phyloP scores from a whole-genome alignment of 208 protist species.

The Angomonas desouzai region DNA sequence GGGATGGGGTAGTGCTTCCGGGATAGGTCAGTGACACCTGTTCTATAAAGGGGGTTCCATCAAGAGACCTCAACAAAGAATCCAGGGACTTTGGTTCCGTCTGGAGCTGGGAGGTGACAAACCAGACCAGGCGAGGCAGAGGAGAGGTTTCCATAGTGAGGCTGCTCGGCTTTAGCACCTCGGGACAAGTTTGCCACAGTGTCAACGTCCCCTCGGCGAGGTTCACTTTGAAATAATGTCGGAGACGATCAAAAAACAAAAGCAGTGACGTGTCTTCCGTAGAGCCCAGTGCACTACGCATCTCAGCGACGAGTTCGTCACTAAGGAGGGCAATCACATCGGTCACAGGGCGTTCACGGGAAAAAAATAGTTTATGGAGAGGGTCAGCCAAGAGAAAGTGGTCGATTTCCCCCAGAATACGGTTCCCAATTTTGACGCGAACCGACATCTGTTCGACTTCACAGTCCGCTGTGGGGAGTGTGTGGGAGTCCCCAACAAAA shows the following conservation, averaged over 20 bases:
- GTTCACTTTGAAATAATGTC: conserved; percentile 81
- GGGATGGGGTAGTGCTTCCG: too few relatives aligned
- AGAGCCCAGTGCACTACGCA: background rate
- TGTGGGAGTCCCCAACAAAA: too few relatives aligned
- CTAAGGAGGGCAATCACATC: conserved; percentile 2
- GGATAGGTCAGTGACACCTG: too few relatives aligned
- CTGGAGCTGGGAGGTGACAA: conserved; percentile 23
- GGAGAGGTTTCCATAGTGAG: conserved; percentile 77
- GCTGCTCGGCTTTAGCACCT: conserved; percentile 59
- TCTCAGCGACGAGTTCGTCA: background rate
- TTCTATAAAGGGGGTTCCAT: too few relatives aligned
- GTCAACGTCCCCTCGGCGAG: conserved; percentile 34
- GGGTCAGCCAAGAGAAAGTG: conserved; percentile 33
- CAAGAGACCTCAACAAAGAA: conserved; percentile 25
- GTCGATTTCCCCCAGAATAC: conserved; percentile 29
- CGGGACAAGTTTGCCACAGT: conserved; percentile 57
- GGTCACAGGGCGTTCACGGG: background rate
- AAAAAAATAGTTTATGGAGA: conserved; percentile 17
- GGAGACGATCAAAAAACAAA: conserved; percentile 77
- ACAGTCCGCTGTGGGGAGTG: background rate
- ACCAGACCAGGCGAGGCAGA: conserved; percentile 48
- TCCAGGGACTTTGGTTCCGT: conserved; percentile 25
- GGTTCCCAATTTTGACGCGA: background rate
- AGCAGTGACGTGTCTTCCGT: conserved; percentile 11
- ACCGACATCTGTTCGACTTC: background rate